Evolutionary conservation across 306 rosid genomes (phyloP), one percentile per base, ranked within the genome.

Genomic region (Argentina anserina): DNA sequence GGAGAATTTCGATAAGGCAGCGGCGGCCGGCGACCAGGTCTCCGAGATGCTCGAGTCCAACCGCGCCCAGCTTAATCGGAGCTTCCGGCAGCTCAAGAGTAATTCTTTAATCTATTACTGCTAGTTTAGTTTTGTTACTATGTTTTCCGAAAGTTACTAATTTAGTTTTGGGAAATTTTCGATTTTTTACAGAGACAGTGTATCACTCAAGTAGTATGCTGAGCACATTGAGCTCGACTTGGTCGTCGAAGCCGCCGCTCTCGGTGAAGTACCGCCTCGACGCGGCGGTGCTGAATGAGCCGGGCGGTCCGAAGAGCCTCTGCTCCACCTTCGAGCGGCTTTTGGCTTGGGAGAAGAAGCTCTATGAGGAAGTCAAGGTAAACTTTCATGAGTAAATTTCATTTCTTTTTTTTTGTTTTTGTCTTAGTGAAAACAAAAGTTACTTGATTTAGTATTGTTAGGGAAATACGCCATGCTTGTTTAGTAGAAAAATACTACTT

Each of bases 281-380:
- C 42, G 45, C 96, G 42, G 86, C 74, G 52, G 79, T 89, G 0
- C 91, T 90, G 3, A 82, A 45, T 26, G 85, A 87, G 69, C 85
- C 88, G 58, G 92, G 89, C 41, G 89, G 90, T 83, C 74, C 76
- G 0, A 95, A 86, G 85, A 91, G 97, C 75, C 88, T 95, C 28
- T 91, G 99, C 82, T 86, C 93, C 80, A 85, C 96, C 14, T 77
- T 95, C 71, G 99, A 95, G 33, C 85, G 97, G 61, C 97, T 95
- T 37, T 76, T 88, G 84, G 97, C 99, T 25, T 95, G 99, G 99
- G 99, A 95, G 87, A 95, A 95, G 91, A 95, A 95, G 89, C 97
- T 95, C 50, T 91, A 88, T 25, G 81, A 78, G 71, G 99, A 95
- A 73, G 92, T 95, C 53, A 95, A 95, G 99, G 99, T 95, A 79